Percentiles rank a stretch among this genome's conserved stretches.
Evolutionary conservation across 2,329 filamentous ascomycete genomes (phyloP).

Genomic region (Talaromyces piceae): DNA sequence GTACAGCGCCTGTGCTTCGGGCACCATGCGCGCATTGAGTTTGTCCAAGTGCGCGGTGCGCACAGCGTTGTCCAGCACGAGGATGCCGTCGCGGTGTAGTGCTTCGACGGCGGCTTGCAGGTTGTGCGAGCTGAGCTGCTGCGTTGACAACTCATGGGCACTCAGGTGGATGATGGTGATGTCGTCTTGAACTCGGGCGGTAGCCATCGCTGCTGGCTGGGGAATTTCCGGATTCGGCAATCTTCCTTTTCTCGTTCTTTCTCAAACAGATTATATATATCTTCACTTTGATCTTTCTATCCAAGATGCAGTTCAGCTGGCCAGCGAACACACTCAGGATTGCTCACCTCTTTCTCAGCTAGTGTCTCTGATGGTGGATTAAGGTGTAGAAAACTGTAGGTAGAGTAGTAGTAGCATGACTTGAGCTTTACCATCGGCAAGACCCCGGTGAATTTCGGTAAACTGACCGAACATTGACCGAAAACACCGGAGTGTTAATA

Average conservation of each 20-base stretch:
- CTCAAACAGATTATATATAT: no score
- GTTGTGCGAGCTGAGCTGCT: constrained; percentile 16
- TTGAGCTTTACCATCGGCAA: no score
- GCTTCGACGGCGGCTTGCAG: constrained; percentile 18
- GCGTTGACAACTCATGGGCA: constrained; percentile 9
- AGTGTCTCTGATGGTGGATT: no score
- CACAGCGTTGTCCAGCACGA: constrained; percentile 33
- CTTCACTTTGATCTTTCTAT: no score
- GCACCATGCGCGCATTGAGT: constrained; percentile 22
- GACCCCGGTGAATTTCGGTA: no score
- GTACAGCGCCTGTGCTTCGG: constrained; percentile 28
- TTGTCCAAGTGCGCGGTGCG: constrained; percentile 23
- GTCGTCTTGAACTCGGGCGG: constrained; percentile 6
- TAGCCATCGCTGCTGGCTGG: constrained; percentile 3
- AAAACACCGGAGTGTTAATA: no score
- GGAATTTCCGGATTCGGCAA: not conserved
- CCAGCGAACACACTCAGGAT: no score
- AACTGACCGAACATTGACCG: no score
- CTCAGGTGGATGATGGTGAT: constrained; percentile 10
- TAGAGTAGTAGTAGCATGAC: no score
- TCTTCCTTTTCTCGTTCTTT: not conserved
- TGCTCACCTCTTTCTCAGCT: no score
- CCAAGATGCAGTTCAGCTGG: no score
- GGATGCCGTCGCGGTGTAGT: constrained; percentile 31
- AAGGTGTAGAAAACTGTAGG: no score